Evolutionary conservation across 441 rosid species (phyloP), one percentile per base, ranked within the genome.

Genomic region (Arabidopsis hybrid): DNA sequence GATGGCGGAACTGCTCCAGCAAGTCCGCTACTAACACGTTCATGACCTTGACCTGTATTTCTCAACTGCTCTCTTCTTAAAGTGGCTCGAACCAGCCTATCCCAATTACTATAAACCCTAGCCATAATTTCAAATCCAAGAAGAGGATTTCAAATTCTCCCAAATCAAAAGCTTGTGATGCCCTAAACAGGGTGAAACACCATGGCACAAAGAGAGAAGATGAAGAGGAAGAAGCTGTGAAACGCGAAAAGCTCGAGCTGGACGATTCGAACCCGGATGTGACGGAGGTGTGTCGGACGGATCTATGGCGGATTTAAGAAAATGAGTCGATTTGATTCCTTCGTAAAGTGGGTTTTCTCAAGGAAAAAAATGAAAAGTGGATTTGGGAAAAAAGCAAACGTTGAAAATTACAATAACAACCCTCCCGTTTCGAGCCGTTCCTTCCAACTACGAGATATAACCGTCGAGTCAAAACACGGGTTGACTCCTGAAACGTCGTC

Each of bases 1-100:
- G 99, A 96, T 2, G 91, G 85, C 13, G 99, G 98, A 47, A 93
- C 94, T 5, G 93, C 89, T 36, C 94, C 95, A 6, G 93, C 95
- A 51, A 96, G 91, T 69, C 98, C 96, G 60, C 91, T 85, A n/a
- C 83, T 77, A 53, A 77, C 80, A 49, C 91, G 84, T 73, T 58
- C 89, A 72, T 83, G 94, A 26, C 90, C 86, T 77, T 74, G 90
- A 4, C 92, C 92, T 6, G 82, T 79, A 72, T 29, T 77, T 66
- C 93, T 81, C 59, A 87, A 80, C 76, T 93, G 91, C 83, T 95
- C 98, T 67, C 94, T 83, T 61, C 83, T 82, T 80, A 95, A 78
- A 60, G 98, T 88, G 60, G 99, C 97, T 65, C 97, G 87, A 70
- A 93, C 94, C 59, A 93, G 86, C 81, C 96, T 77, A 42, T 89